These are phyloP conservation scores for Coccomyxa sp. DNA, from an alignment of 139 green algal genomes.

Conservation along the genomic window DNA sequence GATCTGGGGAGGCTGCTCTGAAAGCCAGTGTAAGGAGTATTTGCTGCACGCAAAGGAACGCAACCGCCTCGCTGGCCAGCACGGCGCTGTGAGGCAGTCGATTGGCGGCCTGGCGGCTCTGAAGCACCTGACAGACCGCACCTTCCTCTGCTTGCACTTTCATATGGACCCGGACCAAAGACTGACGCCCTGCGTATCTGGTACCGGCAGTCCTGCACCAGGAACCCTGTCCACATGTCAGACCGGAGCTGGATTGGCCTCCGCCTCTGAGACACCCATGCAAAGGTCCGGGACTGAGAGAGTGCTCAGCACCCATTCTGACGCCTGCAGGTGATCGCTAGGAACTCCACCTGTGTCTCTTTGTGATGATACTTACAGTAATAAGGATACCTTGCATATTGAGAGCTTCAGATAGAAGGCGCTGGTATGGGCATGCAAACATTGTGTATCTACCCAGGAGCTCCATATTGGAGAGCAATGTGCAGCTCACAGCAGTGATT, in stretches of 20 bases:
- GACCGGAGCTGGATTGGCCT: no score
- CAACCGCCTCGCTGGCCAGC: conserved; percentile 2
- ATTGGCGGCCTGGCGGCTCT: conserved; percentile 5
- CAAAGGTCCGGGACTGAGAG: no score
- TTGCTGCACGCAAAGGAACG: conserved; percentile 24
- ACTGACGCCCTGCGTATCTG: conserved; percentile 19
- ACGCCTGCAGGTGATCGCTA: not conserved
- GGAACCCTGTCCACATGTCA: no score
- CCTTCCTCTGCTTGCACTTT: conserved; percentile 45
- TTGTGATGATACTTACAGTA: no score
- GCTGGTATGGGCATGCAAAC: no score
- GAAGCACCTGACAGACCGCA: conserved; percentile 27
- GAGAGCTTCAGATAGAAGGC: no score
- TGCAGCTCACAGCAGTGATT: conserved; percentile 40
- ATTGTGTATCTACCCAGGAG: no score
- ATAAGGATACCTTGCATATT: no score
- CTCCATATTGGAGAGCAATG: conserved; percentile 14
- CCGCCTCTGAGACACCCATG: no score
- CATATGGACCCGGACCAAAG: not conserved
- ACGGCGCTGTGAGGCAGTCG: not conserved
- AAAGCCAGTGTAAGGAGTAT: conserved; percentile 36
- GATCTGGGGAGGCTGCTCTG: conserved; percentile 16
- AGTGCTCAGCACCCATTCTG: no score
- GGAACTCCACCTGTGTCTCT: no score
- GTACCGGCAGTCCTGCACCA: no score